Conservation (phyloP, 2,329 filamentous ascomycete genomes). For the Colletotrichum sp. region DNA sequence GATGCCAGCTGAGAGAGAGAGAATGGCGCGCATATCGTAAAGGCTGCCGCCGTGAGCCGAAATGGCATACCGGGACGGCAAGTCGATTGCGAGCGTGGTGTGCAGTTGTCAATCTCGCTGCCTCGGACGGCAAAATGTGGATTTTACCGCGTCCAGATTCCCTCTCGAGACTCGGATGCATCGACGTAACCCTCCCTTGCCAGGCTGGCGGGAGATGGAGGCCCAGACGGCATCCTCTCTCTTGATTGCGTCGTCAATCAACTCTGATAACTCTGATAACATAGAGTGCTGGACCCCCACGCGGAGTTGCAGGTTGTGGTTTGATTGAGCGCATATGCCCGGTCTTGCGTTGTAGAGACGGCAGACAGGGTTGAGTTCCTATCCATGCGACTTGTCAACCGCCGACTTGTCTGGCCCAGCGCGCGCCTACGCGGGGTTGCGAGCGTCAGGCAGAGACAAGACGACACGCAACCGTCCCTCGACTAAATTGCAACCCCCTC, state of each 20-base stretch:
- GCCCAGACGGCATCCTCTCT: background rate
- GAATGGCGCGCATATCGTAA: constrained; percentile 1
- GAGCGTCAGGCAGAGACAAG: background rate
- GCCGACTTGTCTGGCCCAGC: background rate
- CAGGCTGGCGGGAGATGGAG: background rate
- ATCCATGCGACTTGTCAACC: background rate
- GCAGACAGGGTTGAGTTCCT: background rate
- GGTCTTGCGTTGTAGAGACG: background rate
- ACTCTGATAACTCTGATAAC: background rate
- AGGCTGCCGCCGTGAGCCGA: background rate
- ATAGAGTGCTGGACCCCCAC: background rate
- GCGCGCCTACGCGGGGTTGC: background rate
- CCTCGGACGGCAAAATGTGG: background rate
- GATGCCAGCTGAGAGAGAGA: background rate
- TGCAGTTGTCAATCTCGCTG: background rate
- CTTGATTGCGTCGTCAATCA: background rate
- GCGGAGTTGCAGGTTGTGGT: background rate
- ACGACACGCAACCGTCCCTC: background rate
- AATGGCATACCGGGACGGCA: background rate
- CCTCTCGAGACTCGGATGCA: background rate
- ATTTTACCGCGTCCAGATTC: background rate
- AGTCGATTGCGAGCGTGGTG: background rate
- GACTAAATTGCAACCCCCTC: background rate
- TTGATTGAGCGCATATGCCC: background rate
- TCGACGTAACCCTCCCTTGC: constrained; percentile 5